Evolutionary conservation across 345 rosid species (phyloP).

Genomic region (Eutrema yunnanense): DNA sequence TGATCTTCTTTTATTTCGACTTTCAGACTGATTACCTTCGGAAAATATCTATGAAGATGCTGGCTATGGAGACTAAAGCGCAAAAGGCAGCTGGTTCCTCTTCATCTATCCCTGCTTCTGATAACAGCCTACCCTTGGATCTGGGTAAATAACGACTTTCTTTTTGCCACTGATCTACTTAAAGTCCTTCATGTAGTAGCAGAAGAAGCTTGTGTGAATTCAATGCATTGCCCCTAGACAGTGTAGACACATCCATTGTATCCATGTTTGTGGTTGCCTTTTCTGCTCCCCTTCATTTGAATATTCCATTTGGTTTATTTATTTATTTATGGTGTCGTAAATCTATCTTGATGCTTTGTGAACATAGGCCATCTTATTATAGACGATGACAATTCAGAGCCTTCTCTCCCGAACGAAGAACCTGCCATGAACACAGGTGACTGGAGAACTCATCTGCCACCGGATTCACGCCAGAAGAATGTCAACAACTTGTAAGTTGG

Average conservation of each 20-base stretch:
- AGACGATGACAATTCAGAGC: background rate
- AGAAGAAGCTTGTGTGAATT: background rate
- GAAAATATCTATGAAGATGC: constrained; percentile 62
- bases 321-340: background rate
- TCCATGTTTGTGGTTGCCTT: background rate
- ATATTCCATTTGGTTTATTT: background rate
- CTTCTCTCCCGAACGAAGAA: background rate
- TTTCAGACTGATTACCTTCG: constrained; percentile 46
- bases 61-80: constrained; percentile 49
- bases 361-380: background rate
- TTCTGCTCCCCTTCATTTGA: background rate
- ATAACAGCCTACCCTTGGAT: constrained; percentile 24
- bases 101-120: constrained; percentile 27
- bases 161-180: no score
- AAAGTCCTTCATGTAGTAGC: background rate
- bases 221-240: background rate
- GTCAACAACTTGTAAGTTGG: constrained; percentile 39
- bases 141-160: constrained; percentile 1
- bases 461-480: constrained; percentile 40
- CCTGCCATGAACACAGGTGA: constrained; percentile 16
- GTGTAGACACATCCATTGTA: background rate
- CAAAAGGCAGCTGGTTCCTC: constrained; percentile 28
- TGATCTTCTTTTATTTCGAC: constrained; percentile 16
- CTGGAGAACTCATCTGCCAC: constrained; percentile 49
- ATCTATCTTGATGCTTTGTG: background rate